A percentile compares a stretch with the other conserved stretches of the same genome.
phyloP scores from a whole-genome alignment of 177 flowering plant genomes.

The Vitis hybrid region DNA sequence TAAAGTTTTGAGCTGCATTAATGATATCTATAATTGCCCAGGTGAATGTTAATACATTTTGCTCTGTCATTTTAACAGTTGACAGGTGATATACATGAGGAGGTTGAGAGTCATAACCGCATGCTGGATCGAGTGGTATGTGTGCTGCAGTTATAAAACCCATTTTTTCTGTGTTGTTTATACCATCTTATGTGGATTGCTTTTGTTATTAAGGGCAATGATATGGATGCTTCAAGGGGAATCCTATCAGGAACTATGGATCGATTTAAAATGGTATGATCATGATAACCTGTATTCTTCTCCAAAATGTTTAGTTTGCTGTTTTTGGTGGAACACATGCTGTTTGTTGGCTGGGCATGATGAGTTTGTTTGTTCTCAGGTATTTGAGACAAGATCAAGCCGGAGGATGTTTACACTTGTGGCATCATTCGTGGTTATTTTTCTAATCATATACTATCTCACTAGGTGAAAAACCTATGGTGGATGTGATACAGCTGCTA shows the following conservation, averaged over 20 bases:
- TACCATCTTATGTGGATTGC: neutral
- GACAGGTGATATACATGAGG: constrained; percentile 87
- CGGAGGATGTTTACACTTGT: constrained; percentile 69
- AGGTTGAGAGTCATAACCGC: constrained; percentile 77
- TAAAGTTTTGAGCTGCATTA: too few relatives aligned
- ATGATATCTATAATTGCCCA: neutral
- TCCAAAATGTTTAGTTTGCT: neutral
- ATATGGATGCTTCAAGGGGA: constrained; percentile 93
- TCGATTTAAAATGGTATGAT: constrained; percentile 72
- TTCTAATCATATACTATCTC: constrained; percentile 61
- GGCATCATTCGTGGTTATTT: constrained; percentile 56
- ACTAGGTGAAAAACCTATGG: constrained; percentile 38
- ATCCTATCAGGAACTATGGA: constrained; percentile 84
- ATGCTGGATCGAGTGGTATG: constrained; percentile 79
- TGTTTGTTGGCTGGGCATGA: constrained; percentile 2
- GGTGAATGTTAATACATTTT: neutral
- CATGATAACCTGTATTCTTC: neutral
- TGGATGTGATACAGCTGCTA: constrained; percentile 11
- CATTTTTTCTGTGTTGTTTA: neutral
- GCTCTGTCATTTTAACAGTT: constrained; percentile 42
- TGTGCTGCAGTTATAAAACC: neutral
- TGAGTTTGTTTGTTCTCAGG: constrained; percentile 35
- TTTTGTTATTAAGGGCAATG: constrained; percentile 55
- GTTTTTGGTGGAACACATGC: neutral
- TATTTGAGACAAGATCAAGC: constrained; percentile 80